Evolutionary conservation across 305 asterid species (phyloP), one percentile per base, ranked within the genome.

Genomic region (Caryopteris hybrid): DNA sequence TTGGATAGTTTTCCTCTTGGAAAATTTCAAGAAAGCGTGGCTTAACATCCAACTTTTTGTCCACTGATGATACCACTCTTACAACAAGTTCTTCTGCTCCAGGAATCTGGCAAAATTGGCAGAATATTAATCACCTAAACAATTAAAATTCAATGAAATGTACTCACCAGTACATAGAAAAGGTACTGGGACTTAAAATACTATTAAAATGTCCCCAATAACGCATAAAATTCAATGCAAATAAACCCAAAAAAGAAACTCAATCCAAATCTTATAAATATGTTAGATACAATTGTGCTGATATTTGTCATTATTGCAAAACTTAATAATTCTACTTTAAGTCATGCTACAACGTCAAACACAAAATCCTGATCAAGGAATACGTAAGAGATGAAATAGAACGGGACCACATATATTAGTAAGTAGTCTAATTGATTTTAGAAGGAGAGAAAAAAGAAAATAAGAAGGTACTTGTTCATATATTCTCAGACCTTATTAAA

Each of bases 41-140:
- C 54, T 91, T 94, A 2, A 94, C 97, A 72, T 94, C 96, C 88
- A 94, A 81, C 80, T 89, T 94, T 77, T 89, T 94, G 90, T 94
- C 99, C 79, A 94, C 97, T 45, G 97, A 91, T 56, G 96, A 94
- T 42, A 94, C 99, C 68, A 94, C 94, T 80, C 99, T 79, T 20
- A 94, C 89, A 59, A 94, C 97, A 79, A 94, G 99, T 69, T 89
- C 90, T 48, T 91, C 97, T 45, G 91, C 99, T 78, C 95, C 99
- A 36, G 96, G 96, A 75, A 94, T 90, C 99, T 94, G 88, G 27
- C 29, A 79, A 76, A 25, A 60, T 61, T 66, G 59, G 69, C 60
- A 72, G 58, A 70, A 48, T 47, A 64, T 29, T 51, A 11, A 55
- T 42, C 60, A 63, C 55, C 17, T 29, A 27, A 31, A 46, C 29